A percentile compares a stretch with the other conserved stretches of the same genome.
phyloP scores from a whole-genome alignment of 306 rosid species.

The Quercus gilva region DNA sequence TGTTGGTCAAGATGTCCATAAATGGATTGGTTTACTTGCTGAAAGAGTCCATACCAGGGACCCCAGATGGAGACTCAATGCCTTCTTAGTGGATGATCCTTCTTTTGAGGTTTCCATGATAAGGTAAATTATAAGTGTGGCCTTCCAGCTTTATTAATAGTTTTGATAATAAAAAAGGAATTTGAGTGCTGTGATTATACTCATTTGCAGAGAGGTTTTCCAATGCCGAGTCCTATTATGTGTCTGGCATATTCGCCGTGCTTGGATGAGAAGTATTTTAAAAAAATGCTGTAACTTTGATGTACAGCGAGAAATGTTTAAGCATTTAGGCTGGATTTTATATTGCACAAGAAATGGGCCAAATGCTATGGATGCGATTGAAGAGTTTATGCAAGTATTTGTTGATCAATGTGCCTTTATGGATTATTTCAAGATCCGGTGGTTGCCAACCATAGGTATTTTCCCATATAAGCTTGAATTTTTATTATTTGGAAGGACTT shows the following conservation, averaged over 20 bases:
- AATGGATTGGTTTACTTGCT: constrained; percentile 65
- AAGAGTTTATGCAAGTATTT: constrained; percentile 77
- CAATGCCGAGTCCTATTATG: constrained; percentile 65
- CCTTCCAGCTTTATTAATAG: constrained; percentile 1
- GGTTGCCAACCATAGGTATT: constrained; percentile 66
- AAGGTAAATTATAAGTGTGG: constrained; percentile 41
- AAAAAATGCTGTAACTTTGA: constrained; percentile 65
- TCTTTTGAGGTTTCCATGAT: constrained; percentile 51
- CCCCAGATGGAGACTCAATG: constrained; percentile 60
- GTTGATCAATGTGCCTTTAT: constrained; percentile 70
- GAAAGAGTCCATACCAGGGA: constrained; percentile 63
- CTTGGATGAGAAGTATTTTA: constrained; percentile 58
- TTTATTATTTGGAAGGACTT: constrained; percentile 15
- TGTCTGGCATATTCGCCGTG: constrained; percentile 68
- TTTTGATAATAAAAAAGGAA: constrained; percentile 3
- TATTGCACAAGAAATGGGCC: constrained; percentile 61
- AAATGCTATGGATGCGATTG: constrained; percentile 54
- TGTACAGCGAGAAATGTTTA: constrained; percentile 62
- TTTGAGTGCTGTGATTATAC: constrained; percentile 21
- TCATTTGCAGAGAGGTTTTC: constrained; percentile 66
- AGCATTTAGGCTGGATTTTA: constrained; percentile 62
- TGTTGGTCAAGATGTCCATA: constrained; percentile 49
- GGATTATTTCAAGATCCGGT: constrained; percentile 64
- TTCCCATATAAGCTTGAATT: constrained; percentile 15
- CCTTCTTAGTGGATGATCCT: constrained; percentile 70